Evolutionary conservation across 805 yeast genomes (phyloP).

Genomic region (Metschnikowia santaceciliae): DNA sequence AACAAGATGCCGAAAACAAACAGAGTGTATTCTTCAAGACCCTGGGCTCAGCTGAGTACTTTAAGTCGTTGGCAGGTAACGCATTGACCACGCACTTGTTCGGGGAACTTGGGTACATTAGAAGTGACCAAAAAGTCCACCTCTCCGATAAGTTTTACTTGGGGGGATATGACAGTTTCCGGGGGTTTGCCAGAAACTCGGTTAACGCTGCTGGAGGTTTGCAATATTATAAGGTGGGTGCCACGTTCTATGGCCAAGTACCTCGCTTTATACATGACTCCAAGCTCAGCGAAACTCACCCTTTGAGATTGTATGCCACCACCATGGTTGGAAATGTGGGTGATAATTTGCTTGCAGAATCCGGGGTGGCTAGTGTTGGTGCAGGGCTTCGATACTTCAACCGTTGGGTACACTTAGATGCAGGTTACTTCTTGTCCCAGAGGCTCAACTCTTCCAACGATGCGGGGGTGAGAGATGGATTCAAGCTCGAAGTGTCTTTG

Average conservation of each 20-base stretch:
- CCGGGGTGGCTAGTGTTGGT: slow-evolving; percentile 28
- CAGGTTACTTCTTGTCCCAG: slow-evolving; percentile 34
- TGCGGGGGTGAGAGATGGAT: slow-evolving; percentile 35
- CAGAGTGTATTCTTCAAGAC: slow-evolving; percentile 33
- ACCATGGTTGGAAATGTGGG: slow-evolving; percentile 61
- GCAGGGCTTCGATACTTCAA: slow-evolving; percentile 37
- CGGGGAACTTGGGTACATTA: slow-evolving; percentile 53
- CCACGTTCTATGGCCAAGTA: slow-evolving; percentile 54
- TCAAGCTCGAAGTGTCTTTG: slow-evolving; percentile 35
- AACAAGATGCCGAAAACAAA: slow-evolving; percentile 21
- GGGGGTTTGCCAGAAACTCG: slow-evolving; percentile 66
- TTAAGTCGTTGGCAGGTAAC: slow-evolving; percentile 42
- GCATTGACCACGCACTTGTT: slow-evolving; percentile 48
- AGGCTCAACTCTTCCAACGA: slow-evolving; percentile 18
- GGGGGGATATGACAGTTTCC: slow-evolving; percentile 73
- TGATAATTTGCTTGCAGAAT: slow-evolving; percentile 23
- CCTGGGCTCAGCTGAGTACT: slow-evolving; percentile 24
- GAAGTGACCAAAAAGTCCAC: slow-evolving; percentile 40
- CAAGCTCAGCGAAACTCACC: slow-evolving; percentile 24
- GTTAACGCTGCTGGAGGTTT: slow-evolving; percentile 77
- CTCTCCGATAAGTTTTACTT: slow-evolving; percentile 76
- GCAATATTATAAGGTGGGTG: slow-evolving; percentile 52
- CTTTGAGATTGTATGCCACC: slow-evolving; percentile 54
- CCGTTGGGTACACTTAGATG: slow-evolving; percentile 38
- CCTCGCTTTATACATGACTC: slow-evolving; percentile 41